Evolutionary conservation across 176 grass and related monocot species (phyloP).

Genomic region (Rhynchospora breviuscula): DNA sequence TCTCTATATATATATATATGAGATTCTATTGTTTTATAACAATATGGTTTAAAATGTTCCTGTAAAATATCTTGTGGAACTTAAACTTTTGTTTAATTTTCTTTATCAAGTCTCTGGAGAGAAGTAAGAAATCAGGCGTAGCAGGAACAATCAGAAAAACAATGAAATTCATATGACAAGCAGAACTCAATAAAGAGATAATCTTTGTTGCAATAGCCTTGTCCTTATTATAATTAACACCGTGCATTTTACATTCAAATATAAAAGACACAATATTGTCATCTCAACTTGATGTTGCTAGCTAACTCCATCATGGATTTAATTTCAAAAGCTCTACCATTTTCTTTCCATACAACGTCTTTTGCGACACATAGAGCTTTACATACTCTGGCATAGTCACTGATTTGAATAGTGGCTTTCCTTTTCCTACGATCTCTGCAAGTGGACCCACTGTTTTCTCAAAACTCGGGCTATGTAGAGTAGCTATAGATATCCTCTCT

Average conservation of each 20-base stretch:
- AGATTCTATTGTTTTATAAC: no score
- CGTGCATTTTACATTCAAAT: neutral
- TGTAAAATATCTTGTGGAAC: neutral
- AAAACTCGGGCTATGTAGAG: neutral
- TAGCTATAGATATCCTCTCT: conserved; percentile 19
- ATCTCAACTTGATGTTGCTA: neutral
- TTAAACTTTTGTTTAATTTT: neutral
- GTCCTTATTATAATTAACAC: neutral
- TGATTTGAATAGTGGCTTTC: conserved; percentile 11
- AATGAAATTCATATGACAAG: neutral
- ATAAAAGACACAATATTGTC: neutral
- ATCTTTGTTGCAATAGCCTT: neutral
- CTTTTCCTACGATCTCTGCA: neutral
- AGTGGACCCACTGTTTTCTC: conserved; percentile 3
- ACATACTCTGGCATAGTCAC: conserved; percentile 5
- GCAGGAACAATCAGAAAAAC: neutral
- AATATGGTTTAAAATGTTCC: no score
- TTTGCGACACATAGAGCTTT: conserved; percentile 19
- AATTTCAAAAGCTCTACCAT: conserved; percentile 25
- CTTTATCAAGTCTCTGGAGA: neutral
- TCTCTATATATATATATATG: no score
- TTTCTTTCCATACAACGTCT: conserved; percentile 22
- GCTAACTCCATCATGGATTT: neutral
- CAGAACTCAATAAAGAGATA: neutral
- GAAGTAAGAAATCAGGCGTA: neutral